These are phyloP conservation scores for Cymodocea nodosa DNA, from an alignment of 116 monocot genomes.

Conservation along the genomic window DNA sequence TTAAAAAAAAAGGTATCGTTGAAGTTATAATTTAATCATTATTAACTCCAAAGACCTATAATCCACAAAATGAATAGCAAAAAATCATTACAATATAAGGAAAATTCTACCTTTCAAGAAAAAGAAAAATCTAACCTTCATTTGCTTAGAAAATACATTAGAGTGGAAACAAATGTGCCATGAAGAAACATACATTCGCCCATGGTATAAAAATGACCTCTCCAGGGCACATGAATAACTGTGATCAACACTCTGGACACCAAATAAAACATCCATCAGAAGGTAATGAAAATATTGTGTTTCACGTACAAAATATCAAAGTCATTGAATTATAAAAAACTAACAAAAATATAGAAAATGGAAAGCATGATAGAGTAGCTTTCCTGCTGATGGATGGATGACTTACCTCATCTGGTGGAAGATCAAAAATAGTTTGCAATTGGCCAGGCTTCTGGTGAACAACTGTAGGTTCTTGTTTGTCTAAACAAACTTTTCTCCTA, in stretches of 20 bases:
- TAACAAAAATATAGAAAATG: background rate
- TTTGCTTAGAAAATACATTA: conserved; percentile 98
- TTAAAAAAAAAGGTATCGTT: too few species aligned
- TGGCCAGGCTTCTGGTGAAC: conserved; percentile 96
- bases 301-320: background rate
- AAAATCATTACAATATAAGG: background rate
- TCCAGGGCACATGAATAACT: conserved; percentile 98
- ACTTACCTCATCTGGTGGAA: conserved; percentile 79
- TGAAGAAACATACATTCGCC: conserved; percentile 91
- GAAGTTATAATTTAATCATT: too few species aligned
- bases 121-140: conserved; percentile 51
- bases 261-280: conserved; percentile 2
- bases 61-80: too few species aligned
- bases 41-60: too few species aligned
- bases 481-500: conserved; percentile 62
- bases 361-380: background rate
- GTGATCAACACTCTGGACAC: conserved; percentile 62
- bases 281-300: background rate
- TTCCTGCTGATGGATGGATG: background rate
- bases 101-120: background rate
- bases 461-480: conserved; percentile 74
- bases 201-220: conserved; percentile 98
- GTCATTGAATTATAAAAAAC: conserved; percentile 3
- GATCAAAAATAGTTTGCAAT: conserved; percentile 81
- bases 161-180: conserved; percentile 99